Conservation (phyloP, 371 early-diverging fungal genomes). For the Umbelopsis sp. region DNA sequence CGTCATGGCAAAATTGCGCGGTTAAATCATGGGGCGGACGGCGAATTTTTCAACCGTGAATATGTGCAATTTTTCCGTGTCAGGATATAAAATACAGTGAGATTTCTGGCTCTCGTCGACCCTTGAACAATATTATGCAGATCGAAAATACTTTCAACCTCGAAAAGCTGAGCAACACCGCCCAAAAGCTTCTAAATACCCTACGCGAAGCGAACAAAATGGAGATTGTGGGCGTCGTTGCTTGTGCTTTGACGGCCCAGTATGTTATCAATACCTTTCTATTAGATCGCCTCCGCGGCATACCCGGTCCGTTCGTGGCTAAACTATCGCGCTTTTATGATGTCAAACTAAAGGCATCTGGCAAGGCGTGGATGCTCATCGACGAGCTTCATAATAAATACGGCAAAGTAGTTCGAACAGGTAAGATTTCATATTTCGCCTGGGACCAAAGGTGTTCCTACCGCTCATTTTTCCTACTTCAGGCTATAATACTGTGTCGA, state of each 20-base stretch:
- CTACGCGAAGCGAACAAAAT: neutral
- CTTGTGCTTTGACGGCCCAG: neutral
- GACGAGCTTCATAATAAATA: constrained; percentile 12
- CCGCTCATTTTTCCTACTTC: no score
- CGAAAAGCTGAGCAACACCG: neutral
- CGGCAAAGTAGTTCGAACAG: constrained; percentile 13
- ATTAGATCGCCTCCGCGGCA: neutral
- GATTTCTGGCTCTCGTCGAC: neutral
- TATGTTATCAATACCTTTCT: neutral
- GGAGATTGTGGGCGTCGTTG: neutral
- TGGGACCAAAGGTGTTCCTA: neutral
- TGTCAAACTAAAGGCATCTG: neutral
- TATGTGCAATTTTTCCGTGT: no score
- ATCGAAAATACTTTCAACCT: neutral
- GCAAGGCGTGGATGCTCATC: neutral
- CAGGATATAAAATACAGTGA: neutral
- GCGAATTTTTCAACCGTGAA: no score
- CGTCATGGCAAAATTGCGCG: no score
- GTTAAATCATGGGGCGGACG: no score
- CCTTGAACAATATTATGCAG: neutral
- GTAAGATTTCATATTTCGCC: neutral
- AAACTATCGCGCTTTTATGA: constrained; percentile 15
- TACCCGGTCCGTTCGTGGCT: constrained; percentile 7
- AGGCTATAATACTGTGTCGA: constrained; percentile 1
- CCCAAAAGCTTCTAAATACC: neutral